Evolutionary conservation across 2,329 filamentous ascomycete species (phyloP).

Genomic region (Fusarium phyllophilum): DNA sequence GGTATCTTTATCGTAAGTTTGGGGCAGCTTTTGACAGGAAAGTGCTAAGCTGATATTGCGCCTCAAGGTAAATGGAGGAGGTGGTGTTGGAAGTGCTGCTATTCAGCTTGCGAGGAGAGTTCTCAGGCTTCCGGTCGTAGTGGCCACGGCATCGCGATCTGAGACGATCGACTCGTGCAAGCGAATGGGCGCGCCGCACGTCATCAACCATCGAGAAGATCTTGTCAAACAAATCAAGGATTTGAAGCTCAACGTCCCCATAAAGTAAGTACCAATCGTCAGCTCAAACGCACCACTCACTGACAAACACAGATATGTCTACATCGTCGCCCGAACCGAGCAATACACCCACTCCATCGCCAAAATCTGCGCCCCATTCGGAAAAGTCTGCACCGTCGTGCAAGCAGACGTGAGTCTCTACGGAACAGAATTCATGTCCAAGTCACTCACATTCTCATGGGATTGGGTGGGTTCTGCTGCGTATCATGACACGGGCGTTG

Average conservation of each 20-base stretch:
- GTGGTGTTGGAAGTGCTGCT: neutral
- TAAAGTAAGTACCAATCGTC: neutral
- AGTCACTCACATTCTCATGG: neutral
- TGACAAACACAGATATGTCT: neutral
- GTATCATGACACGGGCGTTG: neutral
- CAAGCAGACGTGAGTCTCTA: neutral
- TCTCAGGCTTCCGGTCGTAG: neutral
- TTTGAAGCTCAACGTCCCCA: neutral
- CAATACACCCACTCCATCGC: neutral
- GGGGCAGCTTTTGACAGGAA: rapidly evolving
- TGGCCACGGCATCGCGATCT: neutral
- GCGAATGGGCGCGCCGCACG: neutral
- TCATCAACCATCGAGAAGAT: neutral
- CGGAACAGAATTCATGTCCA: neutral
- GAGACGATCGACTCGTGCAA: neutral
- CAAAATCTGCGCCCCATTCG: neutral
- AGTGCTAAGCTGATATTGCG: neutral
- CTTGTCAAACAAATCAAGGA: neutral
- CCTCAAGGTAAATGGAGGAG: neutral
- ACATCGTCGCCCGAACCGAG: neutral
- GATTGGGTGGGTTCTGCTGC: constrained; percentile 1
- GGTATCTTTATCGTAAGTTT: neutral
- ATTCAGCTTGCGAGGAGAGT: neutral
- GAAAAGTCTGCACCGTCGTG: neutral
- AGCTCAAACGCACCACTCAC: rapidly evolving